Evolutionary conservation across 768 basidiomycete species (phyloP).

Genomic region (Termitomyces sp.): DNA sequence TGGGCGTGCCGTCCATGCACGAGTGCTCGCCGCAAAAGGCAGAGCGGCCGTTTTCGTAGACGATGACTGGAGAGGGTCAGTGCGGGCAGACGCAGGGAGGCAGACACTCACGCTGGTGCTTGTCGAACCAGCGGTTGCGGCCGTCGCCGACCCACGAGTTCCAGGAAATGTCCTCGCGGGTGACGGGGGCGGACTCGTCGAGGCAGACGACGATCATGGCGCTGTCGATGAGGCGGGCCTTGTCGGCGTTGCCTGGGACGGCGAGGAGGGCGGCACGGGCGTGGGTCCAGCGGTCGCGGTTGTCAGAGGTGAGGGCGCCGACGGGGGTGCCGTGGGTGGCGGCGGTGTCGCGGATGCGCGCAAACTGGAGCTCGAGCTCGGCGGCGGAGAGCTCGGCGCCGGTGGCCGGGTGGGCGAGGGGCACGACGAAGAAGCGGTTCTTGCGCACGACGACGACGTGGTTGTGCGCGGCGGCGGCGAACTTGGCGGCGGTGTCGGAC

Average conservation of each 20-base stretch:
- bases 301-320: slow-evolving; percentile 85
- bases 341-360: slow-evolving; percentile 63
- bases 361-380: slow-evolving; percentile 82
- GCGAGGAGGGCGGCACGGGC: slow-evolving; percentile 61
- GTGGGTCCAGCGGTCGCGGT: slow-evolving; percentile 88
- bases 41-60: slow-evolving; percentile 92
- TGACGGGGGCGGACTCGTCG: slow-evolving; percentile 79
- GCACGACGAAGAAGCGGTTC: slow-evolving; percentile 86
- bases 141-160: slow-evolving; percentile 88
- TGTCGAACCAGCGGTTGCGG: slow-evolving; percentile 92
- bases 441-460: slow-evolving; percentile 91
- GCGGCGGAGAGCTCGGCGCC: slow-evolving; percentile 73
- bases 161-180: slow-evolving; percentile 81
- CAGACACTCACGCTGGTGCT: slow-evolving; percentile 75
- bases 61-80: slow-evolving; percentile 58
- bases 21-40: slow-evolving; percentile 90
- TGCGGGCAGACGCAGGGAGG: not conserved
- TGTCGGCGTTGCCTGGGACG: slow-evolving; percentile 52
- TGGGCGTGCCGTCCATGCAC: slow-evolving; percentile 94
- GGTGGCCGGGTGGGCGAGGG: slow-evolving; percentile 51
- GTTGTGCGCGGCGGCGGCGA: slow-evolving; percentile 69
- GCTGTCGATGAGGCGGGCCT: slow-evolving; percentile 81
- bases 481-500: slow-evolving; percentile 81
- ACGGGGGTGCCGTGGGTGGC: slow-evolving; percentile 45
- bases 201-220: slow-evolving; percentile 86